Percentiles rank a stretch among this genome's conserved stretches.
Evolutionary conservation across 108 stramenopile species (phyloP).

Genomic region (Nitzschia inconspicua): DNA sequence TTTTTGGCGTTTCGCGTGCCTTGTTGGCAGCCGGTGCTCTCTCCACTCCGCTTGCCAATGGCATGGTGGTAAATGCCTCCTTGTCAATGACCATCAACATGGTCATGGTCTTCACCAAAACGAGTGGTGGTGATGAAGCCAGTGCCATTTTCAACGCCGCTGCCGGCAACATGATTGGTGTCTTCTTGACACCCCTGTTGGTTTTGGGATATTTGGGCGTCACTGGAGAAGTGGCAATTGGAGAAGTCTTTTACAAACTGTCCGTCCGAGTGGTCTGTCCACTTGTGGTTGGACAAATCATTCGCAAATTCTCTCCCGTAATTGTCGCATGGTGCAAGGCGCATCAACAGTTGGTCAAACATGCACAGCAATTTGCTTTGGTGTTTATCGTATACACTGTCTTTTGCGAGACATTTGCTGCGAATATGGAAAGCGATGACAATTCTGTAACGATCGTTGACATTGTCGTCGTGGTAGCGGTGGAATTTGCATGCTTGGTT

Average conservation of each 20-base stretch:
- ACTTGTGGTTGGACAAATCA: slow-evolving; percentile 48
- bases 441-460: slow-evolving; percentile 19
- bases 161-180: slow-evolving; percentile 63
- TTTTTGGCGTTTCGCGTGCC: slow-evolving; percentile 54
- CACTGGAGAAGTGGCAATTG: slow-evolving; percentile 34
- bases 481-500: slow-evolving; percentile 23
- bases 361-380: slow-evolving; percentile 42
- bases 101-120: slow-evolving; percentile 79
- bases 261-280: slow-evolving; percentile 55
- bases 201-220: slow-evolving; percentile 64
- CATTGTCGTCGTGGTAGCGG: slow-evolving; percentile 38
- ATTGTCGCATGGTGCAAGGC: slow-evolving; percentile 37
- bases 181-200: slow-evolving; percentile 58
- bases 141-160: slow-evolving; percentile 76
- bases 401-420: slow-evolving; percentile 55
- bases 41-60: slow-evolving; percentile 58
- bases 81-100: slow-evolving; percentile 85
- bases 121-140: slow-evolving; percentile 79
- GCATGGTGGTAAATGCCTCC: slow-evolving; percentile 72
- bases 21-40: slow-evolving; percentile 40
- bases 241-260: slow-evolving; percentile 45
- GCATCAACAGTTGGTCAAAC: slow-evolving; percentile 42
- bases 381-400: slow-evolving; percentile 71
- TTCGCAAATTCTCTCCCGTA: slow-evolving; percentile 29
- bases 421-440: slow-evolving; percentile 7